Evolutionary conservation across 805 yeast genomes (phyloP).

Genomic region (Candida awuae): DNA sequence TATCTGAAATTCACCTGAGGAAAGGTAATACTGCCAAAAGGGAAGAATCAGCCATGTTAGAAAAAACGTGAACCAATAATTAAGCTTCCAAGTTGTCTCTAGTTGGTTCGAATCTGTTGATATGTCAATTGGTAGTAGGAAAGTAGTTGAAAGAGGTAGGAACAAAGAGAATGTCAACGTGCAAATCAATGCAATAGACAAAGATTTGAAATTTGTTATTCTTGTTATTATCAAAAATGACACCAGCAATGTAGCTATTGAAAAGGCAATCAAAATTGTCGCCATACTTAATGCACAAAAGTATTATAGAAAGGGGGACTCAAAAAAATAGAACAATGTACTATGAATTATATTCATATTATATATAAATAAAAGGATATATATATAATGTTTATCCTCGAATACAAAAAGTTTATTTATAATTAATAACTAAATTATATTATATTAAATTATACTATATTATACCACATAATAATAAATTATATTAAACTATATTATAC

Average conservation of each 20-base stretch:
- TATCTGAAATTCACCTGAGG: slow-evolving; percentile 56
- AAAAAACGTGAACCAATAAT: slow-evolving; percentile 75
- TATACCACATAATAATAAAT: too few relatives aligned
- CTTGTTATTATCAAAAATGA: slow-evolving; percentile 26
- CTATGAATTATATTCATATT: too few relatives aligned
- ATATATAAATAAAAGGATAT: too few relatives aligned
- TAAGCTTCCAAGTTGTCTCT: slow-evolving; percentile 50
- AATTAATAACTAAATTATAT: too few relatives aligned
- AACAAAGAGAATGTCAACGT: slow-evolving; percentile 54
- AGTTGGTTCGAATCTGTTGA: slow-evolving; percentile 31
- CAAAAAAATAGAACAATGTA: too few relatives aligned
- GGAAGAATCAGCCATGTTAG: slow-evolving; percentile 76
- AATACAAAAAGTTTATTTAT: too few relatives aligned
- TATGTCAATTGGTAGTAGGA: slow-evolving; percentile 68
- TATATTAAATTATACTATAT: too few relatives aligned
- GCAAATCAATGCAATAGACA: slow-evolving; percentile 36
- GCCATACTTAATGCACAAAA: too few relatives aligned
- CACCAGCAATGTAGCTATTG: not conserved
- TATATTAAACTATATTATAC: too few relatives aligned
- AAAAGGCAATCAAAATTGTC: too few relatives aligned
- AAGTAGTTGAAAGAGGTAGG: slow-evolving; percentile 68
- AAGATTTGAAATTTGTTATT: slow-evolving; percentile 28
- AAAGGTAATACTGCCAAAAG: slow-evolving; percentile 60
- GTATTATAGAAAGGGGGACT: too few relatives aligned
- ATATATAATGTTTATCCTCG: too few relatives aligned